Evolutionary conservation across 1,284 basidiomycete species (phyloP).

Genomic region (Coriolopsis trogii): DNA sequence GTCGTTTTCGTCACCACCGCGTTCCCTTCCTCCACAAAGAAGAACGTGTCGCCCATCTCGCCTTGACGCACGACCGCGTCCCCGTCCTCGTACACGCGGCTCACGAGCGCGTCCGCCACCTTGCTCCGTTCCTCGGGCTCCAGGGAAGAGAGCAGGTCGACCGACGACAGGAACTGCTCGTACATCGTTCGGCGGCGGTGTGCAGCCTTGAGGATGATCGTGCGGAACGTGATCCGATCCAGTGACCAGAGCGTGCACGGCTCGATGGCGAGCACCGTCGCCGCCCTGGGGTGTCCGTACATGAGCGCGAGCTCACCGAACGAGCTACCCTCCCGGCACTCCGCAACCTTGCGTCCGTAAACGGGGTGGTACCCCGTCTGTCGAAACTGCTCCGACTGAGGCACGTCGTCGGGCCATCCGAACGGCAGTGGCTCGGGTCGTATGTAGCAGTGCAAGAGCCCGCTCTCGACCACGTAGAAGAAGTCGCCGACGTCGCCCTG

Average conservation of each 20-base stretch:
- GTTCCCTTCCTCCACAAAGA: slow-evolving; percentile 93
- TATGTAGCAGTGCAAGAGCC: slow-evolving; percentile 88
- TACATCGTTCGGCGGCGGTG: slow-evolving; percentile 93
- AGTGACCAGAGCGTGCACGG: slow-evolving; percentile 91
- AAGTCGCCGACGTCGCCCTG: slow-evolving; percentile 98
- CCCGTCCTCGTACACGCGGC: slow-evolving; percentile 81
- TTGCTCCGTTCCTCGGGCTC: slow-evolving; percentile 91
- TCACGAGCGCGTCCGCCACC: slow-evolving; percentile 94
- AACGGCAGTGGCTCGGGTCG: slow-evolving; percentile 65
- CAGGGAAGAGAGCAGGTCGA: slow-evolving; percentile 86
- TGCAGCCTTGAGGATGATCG: slow-evolving; percentile 91
- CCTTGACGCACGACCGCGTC: slow-evolving; percentile 90
- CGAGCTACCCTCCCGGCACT: slow-evolving; percentile 84
- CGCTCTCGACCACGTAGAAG: slow-evolving; percentile 97
- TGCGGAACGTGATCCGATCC: slow-evolving; percentile 97
- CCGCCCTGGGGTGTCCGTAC: slow-evolving; percentile 96
- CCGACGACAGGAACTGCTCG: slow-evolving; percentile 93
- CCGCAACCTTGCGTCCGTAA: slow-evolving; percentile 83
- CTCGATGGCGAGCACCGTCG: slow-evolving; percentile 88
- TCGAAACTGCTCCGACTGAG: slow-evolving; percentile 55
- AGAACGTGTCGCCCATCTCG: slow-evolving; percentile 96
- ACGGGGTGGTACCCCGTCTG: slow-evolving; percentile 67
- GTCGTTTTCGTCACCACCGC: slow-evolving; percentile 86
- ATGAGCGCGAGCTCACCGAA: slow-evolving; percentile 98
- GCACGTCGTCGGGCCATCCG: slow-evolving; percentile 49